Evolutionary conservation across 352 stramenopile species (phyloP).

Genomic region (Globisporangium perplexum): DNA sequence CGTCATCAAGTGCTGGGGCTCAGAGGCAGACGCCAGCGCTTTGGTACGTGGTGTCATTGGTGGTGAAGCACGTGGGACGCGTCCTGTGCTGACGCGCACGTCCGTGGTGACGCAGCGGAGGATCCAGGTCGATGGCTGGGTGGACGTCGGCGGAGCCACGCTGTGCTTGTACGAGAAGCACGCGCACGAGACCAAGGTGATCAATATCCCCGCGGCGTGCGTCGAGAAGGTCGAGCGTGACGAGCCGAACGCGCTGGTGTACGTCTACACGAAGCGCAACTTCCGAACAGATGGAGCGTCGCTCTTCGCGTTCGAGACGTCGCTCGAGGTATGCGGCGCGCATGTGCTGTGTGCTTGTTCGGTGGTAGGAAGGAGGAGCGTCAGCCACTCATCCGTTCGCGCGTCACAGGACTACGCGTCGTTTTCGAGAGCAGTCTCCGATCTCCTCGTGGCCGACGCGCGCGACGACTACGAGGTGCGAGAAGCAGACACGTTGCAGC

Average conservation of each 20-base stretch:
- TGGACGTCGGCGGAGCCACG: constrained; percentile 40
- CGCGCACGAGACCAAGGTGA: constrained; percentile 29
- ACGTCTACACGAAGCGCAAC: constrained; percentile 15
- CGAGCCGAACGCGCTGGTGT: constrained; percentile 12
- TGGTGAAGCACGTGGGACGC: neutral
- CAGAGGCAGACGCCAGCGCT: constrained; percentile 9
- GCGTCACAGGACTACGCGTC: neutral
- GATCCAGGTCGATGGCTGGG: constrained; percentile 40
- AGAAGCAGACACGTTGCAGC: neutral
- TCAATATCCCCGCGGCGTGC: constrained; percentile 49
- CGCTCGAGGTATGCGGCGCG: constrained; percentile 4
- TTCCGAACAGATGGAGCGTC: constrained; percentile 7
- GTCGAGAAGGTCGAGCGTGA: constrained; percentile 38
- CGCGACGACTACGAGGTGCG: constrained; percentile 3
- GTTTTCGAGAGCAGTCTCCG: neutral
- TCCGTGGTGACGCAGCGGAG: constrained; percentile 17
- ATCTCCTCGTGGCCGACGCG: neutral
- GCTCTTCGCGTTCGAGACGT: constrained; percentile 13
- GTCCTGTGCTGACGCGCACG: neutral
- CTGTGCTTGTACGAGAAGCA: constrained; percentile 48
- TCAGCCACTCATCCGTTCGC: neutral
- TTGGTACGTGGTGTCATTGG: constrained; percentile 16
- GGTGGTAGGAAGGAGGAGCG: neutral
- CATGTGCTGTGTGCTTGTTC: too few relatives aligned
- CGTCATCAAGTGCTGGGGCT: constrained; percentile 30